Percentiles rank a stretch among this genome's conserved stretches.
phyloP scores from a whole-genome alignment of 2,329 filamentous ascomycete species.

The Fusarium transvaalense region DNA sequence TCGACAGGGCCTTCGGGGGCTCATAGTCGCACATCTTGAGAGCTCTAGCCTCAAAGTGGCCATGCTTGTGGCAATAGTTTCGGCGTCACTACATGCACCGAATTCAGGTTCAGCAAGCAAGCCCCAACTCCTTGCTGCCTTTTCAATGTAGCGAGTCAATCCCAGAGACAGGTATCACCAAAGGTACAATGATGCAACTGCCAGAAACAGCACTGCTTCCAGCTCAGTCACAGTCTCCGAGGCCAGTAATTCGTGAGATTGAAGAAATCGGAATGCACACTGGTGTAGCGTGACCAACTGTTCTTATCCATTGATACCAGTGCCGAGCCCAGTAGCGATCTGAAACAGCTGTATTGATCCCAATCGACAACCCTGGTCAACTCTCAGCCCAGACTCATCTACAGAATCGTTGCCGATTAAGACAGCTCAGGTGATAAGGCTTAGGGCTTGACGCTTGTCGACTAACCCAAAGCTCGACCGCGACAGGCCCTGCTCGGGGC shows the following conservation, averaged over 20 bases:
- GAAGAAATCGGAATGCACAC: constrained; percentile 27
- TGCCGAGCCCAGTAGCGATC: constrained; percentile 35
- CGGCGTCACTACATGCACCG: constrained; percentile 36
- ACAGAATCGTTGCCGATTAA: constrained; percentile 21
- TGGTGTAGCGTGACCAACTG: constrained; percentile 27
- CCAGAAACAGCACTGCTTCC: constrained; percentile 21
- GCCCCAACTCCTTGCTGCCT: constrained; percentile 18
- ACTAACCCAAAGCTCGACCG: constrained; percentile 16
- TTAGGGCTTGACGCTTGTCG: constrained; percentile 12
- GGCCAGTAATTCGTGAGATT: constrained; percentile 39
- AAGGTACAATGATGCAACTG: constrained; percentile 39
- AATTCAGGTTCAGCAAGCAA: constrained; percentile 21
- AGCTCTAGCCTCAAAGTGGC: constrained; percentile 38
- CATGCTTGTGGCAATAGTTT: constrained; percentile 36
- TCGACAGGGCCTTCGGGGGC: constrained; percentile 12
- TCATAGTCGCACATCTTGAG: constrained; percentile 41
- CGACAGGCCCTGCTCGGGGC: constrained; percentile 23
- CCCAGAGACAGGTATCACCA: constrained; percentile 39
- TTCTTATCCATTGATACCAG: constrained; percentile 22
- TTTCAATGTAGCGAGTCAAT: constrained; percentile 20
- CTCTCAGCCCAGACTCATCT: constrained; percentile 28
- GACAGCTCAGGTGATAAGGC: constrained; percentile 20
- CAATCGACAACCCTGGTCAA: constrained; percentile 19
- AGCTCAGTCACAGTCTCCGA: constrained; percentile 30
- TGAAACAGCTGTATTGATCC: constrained; percentile 39